These are phyloP conservation scores for Aspergillaceae sp. DNA, from an alignment of 2,329 filamentous ascomycete species.

Conservation along the genomic window DNA sequence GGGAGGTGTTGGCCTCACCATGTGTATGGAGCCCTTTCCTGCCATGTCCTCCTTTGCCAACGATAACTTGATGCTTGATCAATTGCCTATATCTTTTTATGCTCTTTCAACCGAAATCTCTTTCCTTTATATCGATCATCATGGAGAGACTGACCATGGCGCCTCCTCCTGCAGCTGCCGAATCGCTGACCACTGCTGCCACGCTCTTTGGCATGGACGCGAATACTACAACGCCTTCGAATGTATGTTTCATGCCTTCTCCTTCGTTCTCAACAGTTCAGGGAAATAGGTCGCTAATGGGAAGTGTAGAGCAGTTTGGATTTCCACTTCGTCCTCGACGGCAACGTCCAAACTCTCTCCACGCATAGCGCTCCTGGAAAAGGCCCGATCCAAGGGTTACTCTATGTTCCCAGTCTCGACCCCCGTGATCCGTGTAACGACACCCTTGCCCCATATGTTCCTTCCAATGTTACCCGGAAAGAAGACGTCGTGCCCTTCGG, in stretches of 20 bases:
- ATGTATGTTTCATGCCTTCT: constrained; percentile 20
- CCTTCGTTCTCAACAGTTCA: neutral
- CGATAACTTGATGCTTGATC: neutral
- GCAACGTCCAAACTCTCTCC: constrained; percentile 68
- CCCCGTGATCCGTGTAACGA: constrained; percentile 53
- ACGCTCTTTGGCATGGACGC: constrained; percentile 27
- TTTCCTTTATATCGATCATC: neutral
- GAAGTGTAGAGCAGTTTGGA: constrained; percentile 20
- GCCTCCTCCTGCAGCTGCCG: constrained; percentile 13
- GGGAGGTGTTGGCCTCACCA: neutral
- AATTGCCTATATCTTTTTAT: neutral
- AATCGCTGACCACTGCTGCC: constrained; percentile 23
- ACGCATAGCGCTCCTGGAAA: constrained; percentile 55
- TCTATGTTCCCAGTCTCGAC: constrained; percentile 71
- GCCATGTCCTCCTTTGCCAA: neutral
- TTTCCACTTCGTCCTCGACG: constrained; percentile 30
- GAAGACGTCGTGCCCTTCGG: constrained; percentile 56
- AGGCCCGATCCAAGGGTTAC: constrained; percentile 62
- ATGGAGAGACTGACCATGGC: neutral
- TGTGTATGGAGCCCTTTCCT: constrained; percentile 2
- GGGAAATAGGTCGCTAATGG: neutral
- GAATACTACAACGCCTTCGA: constrained; percentile 26
- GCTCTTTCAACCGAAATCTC: too few relatives aligned
- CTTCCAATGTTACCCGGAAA: constrained; percentile 64
- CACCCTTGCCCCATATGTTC: constrained; percentile 57